phyloP scores from a whole-genome alignment of 75 land plant genomes.

The Adiantum capillusveneris region DNA sequence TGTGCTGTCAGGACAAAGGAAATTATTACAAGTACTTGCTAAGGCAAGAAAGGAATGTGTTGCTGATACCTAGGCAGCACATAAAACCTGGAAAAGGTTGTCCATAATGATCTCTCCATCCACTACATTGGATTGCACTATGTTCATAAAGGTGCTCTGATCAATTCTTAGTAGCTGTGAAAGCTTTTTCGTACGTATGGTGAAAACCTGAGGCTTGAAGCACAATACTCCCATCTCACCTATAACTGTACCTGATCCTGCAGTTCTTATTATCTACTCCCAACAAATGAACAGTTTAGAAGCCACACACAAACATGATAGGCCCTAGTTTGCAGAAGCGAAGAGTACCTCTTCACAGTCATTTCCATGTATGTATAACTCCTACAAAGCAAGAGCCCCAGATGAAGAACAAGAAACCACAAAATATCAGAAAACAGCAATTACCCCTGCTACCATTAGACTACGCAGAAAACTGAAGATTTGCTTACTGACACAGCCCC shows the following conservation, averaged over 20 bases:
- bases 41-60: too few species aligned
- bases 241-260: constrained; percentile 38
- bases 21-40: too few species aligned
- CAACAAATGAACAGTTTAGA: background rate
- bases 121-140: constrained; percentile 41
- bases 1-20: constrained; percentile 21
- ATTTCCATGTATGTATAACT: too few species aligned
- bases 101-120: constrained; percentile 44
- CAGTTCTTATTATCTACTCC: constrained; percentile 30
- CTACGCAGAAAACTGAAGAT: too few species aligned
- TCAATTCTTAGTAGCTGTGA: constrained; percentile 63
- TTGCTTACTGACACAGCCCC: constrained; percentile 30
- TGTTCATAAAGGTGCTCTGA: constrained; percentile 34
- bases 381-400: too few species aligned
- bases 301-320: too few species aligned
- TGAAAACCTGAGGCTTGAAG: constrained; percentile 52
- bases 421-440: too few species aligned
- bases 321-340: too few species aligned
- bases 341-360: too few species aligned
- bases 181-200: constrained; percentile 49
- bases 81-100: constrained; percentile 75
- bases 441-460: too few species aligned
- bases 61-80: too few species aligned
- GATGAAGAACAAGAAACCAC: too few species aligned
- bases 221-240: constrained; percentile 72